These are phyloP conservation scores for Pisolithus orientalis DNA, from an alignment of 768 basidiomycete species.

Conservation along the genomic window DNA sequence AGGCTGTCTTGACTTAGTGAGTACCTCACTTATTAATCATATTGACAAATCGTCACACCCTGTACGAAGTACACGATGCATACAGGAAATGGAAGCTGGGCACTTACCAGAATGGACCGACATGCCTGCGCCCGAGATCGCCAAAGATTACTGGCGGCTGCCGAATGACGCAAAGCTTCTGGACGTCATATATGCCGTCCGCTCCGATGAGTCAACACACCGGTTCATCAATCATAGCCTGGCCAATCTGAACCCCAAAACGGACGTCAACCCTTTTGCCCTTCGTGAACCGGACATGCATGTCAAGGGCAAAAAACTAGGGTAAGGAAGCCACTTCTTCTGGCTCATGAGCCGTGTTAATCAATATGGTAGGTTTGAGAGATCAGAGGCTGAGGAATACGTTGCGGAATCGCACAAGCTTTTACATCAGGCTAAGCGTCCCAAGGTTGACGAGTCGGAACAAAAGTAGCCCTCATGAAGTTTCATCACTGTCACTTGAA, in stretches of 20 bases:
- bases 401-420: conserved; percentile 56
- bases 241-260: conserved; percentile 70
- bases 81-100: conserved; percentile 77
- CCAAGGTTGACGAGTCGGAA: conserved; percentile 11
- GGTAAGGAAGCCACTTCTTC: conserved; percentile 39
- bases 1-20: conserved; percentile 89
- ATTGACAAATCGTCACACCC: conserved; percentile 5
- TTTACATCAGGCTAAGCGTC: conserved; percentile 30
- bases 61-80: conserved; percentile 63
- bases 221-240: conserved; percentile 95
- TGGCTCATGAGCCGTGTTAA: conserved; percentile 7
- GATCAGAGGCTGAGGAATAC: conserved; percentile 60
- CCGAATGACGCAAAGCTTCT: conserved; percentile 64
- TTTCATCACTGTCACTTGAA: neutral
- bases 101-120: conserved; percentile 77
- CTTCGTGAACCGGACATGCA: conserved; percentile 84
- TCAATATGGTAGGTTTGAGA: conserved; percentile 47
- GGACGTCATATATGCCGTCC: conserved; percentile 87
- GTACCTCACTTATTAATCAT: conserved; percentile 24
- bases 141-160: conserved; percentile 94
- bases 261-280: conserved; percentile 88
- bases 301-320: conserved; percentile 69
- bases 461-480: conserved; percentile 11
- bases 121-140: conserved; percentile 76
- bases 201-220: conserved; percentile 91